Conservation (phyloP, 1,284 basidiomycete genomes). For the Microbotryum violaceum region DNA sequence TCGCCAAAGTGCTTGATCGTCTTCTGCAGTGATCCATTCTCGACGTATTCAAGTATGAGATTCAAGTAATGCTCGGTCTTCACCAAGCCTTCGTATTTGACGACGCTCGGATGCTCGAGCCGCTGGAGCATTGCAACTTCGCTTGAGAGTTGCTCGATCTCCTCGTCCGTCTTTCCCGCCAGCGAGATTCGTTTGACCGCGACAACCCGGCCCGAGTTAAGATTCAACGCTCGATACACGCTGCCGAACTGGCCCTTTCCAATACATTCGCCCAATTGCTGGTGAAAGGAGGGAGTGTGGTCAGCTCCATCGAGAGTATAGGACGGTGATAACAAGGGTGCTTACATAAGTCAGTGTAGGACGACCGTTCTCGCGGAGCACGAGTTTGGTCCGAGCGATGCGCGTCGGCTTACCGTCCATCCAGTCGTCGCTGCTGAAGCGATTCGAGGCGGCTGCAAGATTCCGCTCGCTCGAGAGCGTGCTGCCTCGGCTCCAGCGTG, state of each 20-base stretch:
- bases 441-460: constrained; percentile 48
- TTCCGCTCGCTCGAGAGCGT: constrained; percentile 50
- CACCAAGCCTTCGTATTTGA: constrained; percentile 94
- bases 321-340: constrained; percentile 26
- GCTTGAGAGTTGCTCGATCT: constrained; percentile 71
- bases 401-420: constrained; percentile 51
- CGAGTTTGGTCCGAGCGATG: constrained; percentile 62
- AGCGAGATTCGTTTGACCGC: constrained; percentile 87
- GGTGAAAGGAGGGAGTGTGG: constrained; percentile 26
- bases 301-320: constrained; percentile 1
- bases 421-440: constrained; percentile 21
- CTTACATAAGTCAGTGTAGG: constrained; percentile 73
- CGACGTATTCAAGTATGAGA: constrained; percentile 87
- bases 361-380: constrained; percentile 73
- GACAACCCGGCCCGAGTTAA: constrained; percentile 87
- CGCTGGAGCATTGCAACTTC: constrained; percentile 86
- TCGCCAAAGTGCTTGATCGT: constrained; percentile 85
- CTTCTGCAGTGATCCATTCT: constrained; percentile 85
- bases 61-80: constrained; percentile 75
- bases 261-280: constrained; percentile 95
- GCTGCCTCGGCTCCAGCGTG: constrained; percentile 35
- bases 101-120: constrained; percentile 82
- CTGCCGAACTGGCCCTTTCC: constrained; percentile 93
- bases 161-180: constrained; percentile 74
- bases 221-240: constrained; percentile 85